Base-by-base conservation (phyloP, 805 yeast species). In the Metschnikowia vanudenii region DNA sequence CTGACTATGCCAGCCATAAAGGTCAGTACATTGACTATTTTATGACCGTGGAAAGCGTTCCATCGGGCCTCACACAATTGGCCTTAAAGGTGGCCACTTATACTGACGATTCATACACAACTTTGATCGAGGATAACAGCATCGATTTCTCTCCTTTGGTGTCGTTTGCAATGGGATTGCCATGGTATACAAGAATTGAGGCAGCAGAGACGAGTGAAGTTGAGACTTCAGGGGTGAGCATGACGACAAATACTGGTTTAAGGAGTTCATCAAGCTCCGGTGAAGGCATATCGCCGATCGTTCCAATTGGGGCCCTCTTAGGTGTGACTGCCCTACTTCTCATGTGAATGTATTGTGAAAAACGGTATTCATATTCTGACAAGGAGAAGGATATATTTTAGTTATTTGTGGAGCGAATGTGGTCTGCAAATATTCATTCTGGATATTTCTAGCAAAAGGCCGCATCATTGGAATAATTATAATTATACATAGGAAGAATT, bases 81-180 rank as follows among this genome's bases (percentile, higher is more conserved):
- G 72, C 70, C 37, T 36, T 52, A 36, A 52, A 55, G 26, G 68
- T 64, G 30, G 56, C 54, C n/a, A 73, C 76, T 37, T 73, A 72
- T 59, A 73, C 72, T 10, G 75, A 73, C 55, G 66, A 70, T 42
- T 61, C 73, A n/a, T 73, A 70, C 60, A 73, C 77, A 37, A 72
- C 77, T 30, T 60, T 73, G 51, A 65, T 46, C 45, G 32, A 47
- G 32, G 42, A 41, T 22, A 11, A 29, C n/a, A 53, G 61, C 36
- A 50, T 64, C 41, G 28, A 55, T 31, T 37, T 65, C 6, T 51
- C 57, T 5, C 41, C 64, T 16, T 57, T 70, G 46, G 61, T 56
- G 49, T 42, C 53, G 2, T 69, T 56, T 54, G 75, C 73, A 31
- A 65, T 72, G 49, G 20, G 51, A 47, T 29, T 69, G 62, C 59